These are phyloP conservation scores for Striga asiatica DNA, from an alignment of 257 asterid species.

Conservation along the genomic window DNA sequence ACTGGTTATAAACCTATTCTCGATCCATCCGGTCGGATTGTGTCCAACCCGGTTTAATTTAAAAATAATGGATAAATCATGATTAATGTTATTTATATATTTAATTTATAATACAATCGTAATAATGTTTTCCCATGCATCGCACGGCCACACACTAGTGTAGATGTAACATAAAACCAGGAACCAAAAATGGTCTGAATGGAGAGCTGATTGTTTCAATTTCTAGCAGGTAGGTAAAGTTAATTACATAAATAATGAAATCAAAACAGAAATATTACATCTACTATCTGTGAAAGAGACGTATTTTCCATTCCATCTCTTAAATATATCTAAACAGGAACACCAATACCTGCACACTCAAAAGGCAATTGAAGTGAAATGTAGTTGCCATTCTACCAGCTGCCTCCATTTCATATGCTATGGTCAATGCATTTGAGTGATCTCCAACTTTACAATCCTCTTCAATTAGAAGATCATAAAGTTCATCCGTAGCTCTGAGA, in stretches of 20 bases:
- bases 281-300: constrained; percentile 6
- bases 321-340: constrained; percentile 12
- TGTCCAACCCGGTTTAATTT: too few relatives aligned
- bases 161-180: constrained; percentile 11
- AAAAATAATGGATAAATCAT: too few relatives aligned
- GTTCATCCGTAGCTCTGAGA: constrained; percentile 87
- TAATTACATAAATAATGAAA: constrained; percentile 1
- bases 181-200: background rate
- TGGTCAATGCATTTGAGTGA: constrained; percentile 94
- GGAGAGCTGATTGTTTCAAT: background rate
- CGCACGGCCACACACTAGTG: background rate
- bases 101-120: too few relatives aligned
- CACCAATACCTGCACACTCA: constrained; percentile 79
- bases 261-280: background rate
- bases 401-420: constrained; percentile 97
- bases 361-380: constrained; percentile 91
- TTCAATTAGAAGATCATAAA: constrained; percentile 83
- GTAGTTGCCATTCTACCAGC: constrained; percentile 99
- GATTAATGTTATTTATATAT: too few relatives aligned
- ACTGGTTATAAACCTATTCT: too few relatives aligned
- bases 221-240: background rate
- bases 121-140: too few relatives aligned
- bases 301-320: too few relatives aligned
- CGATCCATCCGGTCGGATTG: too few relatives aligned
- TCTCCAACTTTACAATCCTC: constrained; percentile 93